Conservation (phyloP, 1,139 yeast species). For the Nakaseomyces sp. region DNA sequence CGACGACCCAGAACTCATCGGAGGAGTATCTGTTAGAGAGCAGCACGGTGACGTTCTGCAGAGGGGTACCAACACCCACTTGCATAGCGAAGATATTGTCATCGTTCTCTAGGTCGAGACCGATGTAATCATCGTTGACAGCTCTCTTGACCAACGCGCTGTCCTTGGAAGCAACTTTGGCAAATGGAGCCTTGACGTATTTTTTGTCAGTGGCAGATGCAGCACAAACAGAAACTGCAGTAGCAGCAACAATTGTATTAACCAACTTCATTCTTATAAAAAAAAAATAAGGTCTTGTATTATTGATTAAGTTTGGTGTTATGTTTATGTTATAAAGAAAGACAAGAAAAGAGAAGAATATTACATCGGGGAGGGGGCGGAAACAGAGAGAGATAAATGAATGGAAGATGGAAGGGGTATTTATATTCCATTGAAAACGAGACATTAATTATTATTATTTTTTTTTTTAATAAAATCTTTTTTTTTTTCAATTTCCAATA, state of each 20-base stretch:
- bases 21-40: slow-evolving; percentile 66
- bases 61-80: slow-evolving; percentile 43
- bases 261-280: neutral
- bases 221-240: neutral
- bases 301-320: neutral
- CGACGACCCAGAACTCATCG: slow-evolving; percentile 51
- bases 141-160: slow-evolving; percentile 10
- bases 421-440: too few relatives aligned
- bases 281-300: too few relatives aligned
- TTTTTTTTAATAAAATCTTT: too few relatives aligned
- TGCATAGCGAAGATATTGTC: slow-evolving; percentile 25
- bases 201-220: neutral
- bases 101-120: slow-evolving; percentile 18
- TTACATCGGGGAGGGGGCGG: too few relatives aligned
- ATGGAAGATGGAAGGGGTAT: too few relatives aligned
- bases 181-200: neutral
- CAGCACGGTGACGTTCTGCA: slow-evolving; percentile 40
- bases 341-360: neutral
- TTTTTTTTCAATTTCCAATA: too few relatives aligned
- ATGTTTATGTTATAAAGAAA: neutral
- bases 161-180: neutral
- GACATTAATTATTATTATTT: too few relatives aligned
- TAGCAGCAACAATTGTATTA: neutral
- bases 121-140: slow-evolving; percentile 12
- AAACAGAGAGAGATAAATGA: too few relatives aligned